Evolutionary conservation across 208 protist genomes (phyloP).

Genomic region (Naegleria gruberi): DNA sequence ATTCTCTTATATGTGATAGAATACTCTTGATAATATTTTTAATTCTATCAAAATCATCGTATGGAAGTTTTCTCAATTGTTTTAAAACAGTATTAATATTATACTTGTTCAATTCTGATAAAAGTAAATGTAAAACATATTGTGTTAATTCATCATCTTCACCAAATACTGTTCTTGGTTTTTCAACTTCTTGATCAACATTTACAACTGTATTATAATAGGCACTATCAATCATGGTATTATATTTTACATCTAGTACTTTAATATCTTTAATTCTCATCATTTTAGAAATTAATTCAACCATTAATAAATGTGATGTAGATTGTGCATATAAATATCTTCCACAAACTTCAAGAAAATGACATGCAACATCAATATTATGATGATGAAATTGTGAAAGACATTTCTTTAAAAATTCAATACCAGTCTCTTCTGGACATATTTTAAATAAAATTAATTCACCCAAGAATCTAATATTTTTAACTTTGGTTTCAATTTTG

Average conservation of each 20-base stretch:
- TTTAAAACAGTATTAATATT: constrained; percentile 1
- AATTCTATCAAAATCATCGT: background rate
- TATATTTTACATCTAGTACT: constrained; percentile 35
- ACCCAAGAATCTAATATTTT: constrained; percentile 47
- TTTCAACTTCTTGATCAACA: background rate
- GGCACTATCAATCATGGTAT: constrained; percentile 41
- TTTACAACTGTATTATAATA: constrained; percentile 34
- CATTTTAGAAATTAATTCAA: constrained; percentile 47
- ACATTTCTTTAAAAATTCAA: constrained; percentile 44
- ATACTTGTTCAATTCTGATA: background rate
- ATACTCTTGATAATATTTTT: background rate
- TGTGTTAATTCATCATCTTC: background rate
- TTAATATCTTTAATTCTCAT: constrained; percentile 45
- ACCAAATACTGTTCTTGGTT: background rate
- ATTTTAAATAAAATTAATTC: constrained; percentile 54
- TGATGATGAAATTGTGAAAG: constrained; percentile 56
- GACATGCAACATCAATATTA: constrained; percentile 60
- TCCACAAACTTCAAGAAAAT: constrained; percentile 49
- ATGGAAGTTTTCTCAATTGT: constrained; percentile 10
- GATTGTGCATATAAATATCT: constrained; percentile 45
- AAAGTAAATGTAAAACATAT: background rate
- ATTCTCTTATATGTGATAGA: background rate
- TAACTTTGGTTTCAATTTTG: constrained; percentile 44
- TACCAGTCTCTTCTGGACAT: constrained; percentile 24
- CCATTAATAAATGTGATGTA: constrained; percentile 40